A percentile compares a stretch with the other conserved stretches of the same genome.
These are phyloP conservation scores for Ophidiomyces ophidiicola DNA, from an alignment of 2,329 filamentous ascomycete genomes.

Conservation along the genomic window DNA sequence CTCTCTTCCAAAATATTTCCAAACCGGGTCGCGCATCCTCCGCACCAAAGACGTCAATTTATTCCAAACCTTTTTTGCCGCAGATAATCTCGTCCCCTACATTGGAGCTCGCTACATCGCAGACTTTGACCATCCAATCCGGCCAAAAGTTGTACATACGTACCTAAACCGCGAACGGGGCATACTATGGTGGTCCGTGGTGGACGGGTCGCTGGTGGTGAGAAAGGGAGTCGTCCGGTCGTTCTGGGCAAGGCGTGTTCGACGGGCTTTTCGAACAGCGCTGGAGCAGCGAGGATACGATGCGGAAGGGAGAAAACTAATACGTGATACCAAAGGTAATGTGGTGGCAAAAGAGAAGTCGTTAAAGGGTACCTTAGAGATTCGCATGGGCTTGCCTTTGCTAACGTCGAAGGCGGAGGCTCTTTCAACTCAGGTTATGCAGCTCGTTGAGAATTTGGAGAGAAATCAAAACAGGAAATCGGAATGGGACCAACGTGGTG, in stretches of 20 bases:
- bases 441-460: conserved; percentile 1
- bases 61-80: conserved; percentile 18
- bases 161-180: conserved; percentile 29
- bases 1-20: conserved; percentile 1
- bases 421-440: not conserved
- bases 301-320: conserved; percentile 19
- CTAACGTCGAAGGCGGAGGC: not conserved
- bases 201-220: conserved; percentile 19
- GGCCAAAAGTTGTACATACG: conserved; percentile 28
- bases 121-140: conserved; percentile 16
- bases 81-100: conserved; percentile 18
- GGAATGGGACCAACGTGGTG: not conserved
- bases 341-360: not conserved
- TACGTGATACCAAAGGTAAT: conserved; percentile 4
- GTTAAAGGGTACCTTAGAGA: conserved; percentile 9
- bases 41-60: conserved; percentile 17
- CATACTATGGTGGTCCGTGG: conserved; percentile 40
- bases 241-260: conserved; percentile 33
- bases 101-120: conserved; percentile 24
- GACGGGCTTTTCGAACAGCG: conserved; percentile 35
- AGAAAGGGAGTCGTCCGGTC: conserved; percentile 38
- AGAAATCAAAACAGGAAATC: not conserved
- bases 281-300: conserved; percentile 38
- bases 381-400: conserved; percentile 1
- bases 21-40: not conserved